Evolutionary conservation across 2,329 filamentous ascomycete species (phyloP).

Genomic region (Tolypocladium guangdongense): DNA sequence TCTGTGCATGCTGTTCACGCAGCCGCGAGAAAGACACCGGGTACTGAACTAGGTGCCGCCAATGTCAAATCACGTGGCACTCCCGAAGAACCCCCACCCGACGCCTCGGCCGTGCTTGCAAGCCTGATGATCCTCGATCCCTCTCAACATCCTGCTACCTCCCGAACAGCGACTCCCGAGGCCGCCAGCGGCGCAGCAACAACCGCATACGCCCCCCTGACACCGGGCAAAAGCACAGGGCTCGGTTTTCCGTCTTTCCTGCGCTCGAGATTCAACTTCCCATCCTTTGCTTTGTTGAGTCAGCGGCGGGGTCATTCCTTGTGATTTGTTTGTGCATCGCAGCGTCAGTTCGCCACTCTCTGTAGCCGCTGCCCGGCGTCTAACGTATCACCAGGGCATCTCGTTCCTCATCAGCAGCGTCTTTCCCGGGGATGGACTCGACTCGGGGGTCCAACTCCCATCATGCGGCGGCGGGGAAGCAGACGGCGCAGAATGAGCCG

Average conservation of each 20-base stretch:
- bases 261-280: background rate
- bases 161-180: background rate
- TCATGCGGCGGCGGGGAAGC: constrained; percentile 14
- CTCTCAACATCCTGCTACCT: background rate
- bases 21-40: background rate
- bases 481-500: constrained; percentile 23
- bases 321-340: background rate
- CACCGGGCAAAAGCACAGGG: background rate
- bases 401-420: background rate
- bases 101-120: background rate
- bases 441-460: constrained; percentile 1
- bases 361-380: background rate
- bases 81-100: background rate
- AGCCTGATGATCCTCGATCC: background rate
- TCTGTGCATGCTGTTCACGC: background rate
- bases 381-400: background rate
- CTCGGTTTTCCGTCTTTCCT: background rate
- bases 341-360: background rate
- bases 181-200: background rate
- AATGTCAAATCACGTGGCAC: background rate
- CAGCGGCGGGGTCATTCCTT: constrained; percentile 2
- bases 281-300: background rate
- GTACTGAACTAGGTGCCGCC: background rate
- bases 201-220: background rate
- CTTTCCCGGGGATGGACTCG: constrained; percentile 6